Percentiles rank a stretch among this genome's conserved stretches.
phyloP scores from a whole-genome alignment of 2,329 filamentous ascomycete genomes.

The Davidsoniella neocaledoniae region DNA sequence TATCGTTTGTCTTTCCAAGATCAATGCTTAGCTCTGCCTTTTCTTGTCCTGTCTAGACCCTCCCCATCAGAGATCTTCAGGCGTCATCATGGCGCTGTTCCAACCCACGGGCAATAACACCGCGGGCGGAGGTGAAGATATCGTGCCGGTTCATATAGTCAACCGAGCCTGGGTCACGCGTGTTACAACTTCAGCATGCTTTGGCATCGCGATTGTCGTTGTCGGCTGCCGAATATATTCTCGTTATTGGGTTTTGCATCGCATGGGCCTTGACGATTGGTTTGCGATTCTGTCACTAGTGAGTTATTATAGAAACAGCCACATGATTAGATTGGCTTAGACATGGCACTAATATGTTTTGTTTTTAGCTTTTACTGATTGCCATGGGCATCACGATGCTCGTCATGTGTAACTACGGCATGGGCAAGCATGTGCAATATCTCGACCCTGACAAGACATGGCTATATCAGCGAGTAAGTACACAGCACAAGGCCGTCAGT shows the following conservation, averaged over 20 bases:
- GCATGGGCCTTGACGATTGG: slow-evolving; percentile 17
- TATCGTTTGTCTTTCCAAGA: no score
- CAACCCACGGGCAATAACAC: no score
- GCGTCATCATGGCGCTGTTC: no score
- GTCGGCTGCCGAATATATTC: slow-evolving; percentile 16
- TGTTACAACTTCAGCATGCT: slow-evolving; percentile 14
- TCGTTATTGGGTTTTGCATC: slow-evolving; percentile 15
- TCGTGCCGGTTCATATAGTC: neutral
- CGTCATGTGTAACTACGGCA: slow-evolving; percentile 12
- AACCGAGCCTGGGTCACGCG: slow-evolving; percentile 13
- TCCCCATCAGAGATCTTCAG: no score
- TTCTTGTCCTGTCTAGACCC: no score
- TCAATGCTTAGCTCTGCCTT: no score
- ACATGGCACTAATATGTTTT: neutral
- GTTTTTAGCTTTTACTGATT: slow-evolving; percentile 4
- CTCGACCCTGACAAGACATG: slow-evolving; percentile 1
- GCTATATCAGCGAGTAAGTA: slow-evolving; percentile 12
- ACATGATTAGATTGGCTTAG: no score
- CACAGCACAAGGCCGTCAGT: neutral
- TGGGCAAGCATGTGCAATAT: slow-evolving; percentile 13
- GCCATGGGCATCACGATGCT: slow-evolving; percentile 1
- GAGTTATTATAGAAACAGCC: neutral
- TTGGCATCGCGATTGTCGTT: slow-evolving; percentile 13
- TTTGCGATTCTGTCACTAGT: slow-evolving; percentile 17
- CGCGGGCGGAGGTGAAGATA: no score